These are phyloP conservation scores for Didymella exigua DNA, from an alignment of 2,329 filamentous ascomycete species.

Conservation along the genomic window DNA sequence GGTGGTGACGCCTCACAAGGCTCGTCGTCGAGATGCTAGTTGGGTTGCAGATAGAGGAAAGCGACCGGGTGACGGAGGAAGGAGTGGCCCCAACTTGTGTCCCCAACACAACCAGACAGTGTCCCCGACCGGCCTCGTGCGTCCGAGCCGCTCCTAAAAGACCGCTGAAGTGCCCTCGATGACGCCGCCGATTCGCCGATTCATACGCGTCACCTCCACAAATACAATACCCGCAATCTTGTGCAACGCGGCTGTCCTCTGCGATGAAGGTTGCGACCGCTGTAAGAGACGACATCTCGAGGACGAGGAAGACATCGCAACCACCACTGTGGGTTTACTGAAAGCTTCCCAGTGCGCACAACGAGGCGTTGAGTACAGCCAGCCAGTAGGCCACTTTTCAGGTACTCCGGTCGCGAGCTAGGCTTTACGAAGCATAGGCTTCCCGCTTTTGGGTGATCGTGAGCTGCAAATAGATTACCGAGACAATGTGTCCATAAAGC, in stretches of 20 bases:
- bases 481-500: neutral
- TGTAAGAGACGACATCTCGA: constrained; percentile 2
- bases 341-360: neutral
- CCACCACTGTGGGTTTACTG: neutral
- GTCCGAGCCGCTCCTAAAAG: neutral
- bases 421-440: neutral
- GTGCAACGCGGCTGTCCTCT: neutral
- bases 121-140: neutral
- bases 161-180: neutral
- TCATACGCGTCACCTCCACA: constrained; percentile 16
- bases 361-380: constrained; percentile 11
- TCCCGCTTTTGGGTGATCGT: neutral
- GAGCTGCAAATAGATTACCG: constrained; percentile 14
- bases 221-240: constrained; percentile 6
- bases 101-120: neutral
- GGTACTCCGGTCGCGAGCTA: constrained; percentile 5
- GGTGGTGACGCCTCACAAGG: neutral
- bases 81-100: neutral
- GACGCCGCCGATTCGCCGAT: constrained; percentile 12
- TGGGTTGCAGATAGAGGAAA: neutral
- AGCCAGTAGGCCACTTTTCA: constrained; percentile 5
- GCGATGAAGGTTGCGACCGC: neutral
- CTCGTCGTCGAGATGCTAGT: neutral
- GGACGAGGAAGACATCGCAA: neutral
- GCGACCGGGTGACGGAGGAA: neutral